Conservation (phyloP, 164 flowering plant genomes). For the Annona cherimola region DNA sequence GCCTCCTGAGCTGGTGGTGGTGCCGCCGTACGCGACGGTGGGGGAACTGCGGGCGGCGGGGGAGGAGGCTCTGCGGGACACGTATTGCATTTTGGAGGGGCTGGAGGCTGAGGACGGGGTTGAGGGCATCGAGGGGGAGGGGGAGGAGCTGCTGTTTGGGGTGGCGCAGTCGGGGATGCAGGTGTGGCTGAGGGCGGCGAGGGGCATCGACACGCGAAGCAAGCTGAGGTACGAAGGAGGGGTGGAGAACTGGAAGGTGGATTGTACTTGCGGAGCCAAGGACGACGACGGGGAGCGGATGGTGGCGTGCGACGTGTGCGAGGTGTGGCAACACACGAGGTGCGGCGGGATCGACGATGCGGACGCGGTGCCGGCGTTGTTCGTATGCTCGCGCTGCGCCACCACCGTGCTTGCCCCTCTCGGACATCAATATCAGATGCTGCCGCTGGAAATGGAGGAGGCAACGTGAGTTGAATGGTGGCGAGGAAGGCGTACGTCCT, state of each 20-base stretch:
- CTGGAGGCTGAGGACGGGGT: constrained; percentile 44
- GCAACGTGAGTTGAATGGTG: background rate
- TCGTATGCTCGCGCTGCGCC: constrained; percentile 34
- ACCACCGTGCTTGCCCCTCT: background rate
- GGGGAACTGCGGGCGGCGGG: constrained; percentile 53
- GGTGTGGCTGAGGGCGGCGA: constrained; percentile 47
- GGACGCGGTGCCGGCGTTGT: constrained; percentile 32
- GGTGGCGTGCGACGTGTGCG: constrained; percentile 59
- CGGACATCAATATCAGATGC: background rate
- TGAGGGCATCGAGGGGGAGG: constrained; percentile 26
- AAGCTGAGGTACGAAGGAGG: constrained; percentile 46
- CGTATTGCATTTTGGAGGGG: constrained; percentile 46
- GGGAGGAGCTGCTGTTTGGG: constrained; percentile 48
- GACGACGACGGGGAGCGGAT: constrained; percentile 43
- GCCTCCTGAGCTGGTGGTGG: constrained; percentile 46
- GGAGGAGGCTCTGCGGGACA: constrained; percentile 60
- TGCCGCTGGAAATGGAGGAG: background rate
- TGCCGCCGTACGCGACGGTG: constrained; percentile 59
- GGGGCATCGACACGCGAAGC: constrained; percentile 34
- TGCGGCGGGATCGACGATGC: constrained; percentile 36
- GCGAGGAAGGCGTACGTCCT: background rate
- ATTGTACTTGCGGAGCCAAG: constrained; percentile 25
- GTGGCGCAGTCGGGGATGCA: constrained; percentile 46
- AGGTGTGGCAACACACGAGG: constrained; percentile 63
- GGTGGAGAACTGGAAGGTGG: constrained; percentile 20